These are phyloP conservation scores for Collybiopsis luxurians DNA, from an alignment of 768 basidiomycete genomes.

Conservation along the genomic window DNA sequence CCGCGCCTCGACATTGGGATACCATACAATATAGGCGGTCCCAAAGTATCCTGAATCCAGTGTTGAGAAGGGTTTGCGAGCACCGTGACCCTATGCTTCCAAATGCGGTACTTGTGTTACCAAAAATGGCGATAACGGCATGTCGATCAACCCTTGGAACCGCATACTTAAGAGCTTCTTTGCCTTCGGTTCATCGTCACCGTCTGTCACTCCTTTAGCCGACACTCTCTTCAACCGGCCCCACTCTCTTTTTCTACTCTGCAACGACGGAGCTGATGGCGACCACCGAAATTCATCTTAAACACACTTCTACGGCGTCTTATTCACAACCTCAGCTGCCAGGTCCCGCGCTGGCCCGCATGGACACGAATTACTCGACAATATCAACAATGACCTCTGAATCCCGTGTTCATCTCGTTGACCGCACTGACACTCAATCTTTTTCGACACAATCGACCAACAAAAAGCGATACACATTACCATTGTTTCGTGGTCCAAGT, in stretches of 20 bases:
- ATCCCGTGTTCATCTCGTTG: neutral
- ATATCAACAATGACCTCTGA: neutral
- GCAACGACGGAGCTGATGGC: neutral
- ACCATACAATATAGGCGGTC: no score
- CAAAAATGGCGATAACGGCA: no score
- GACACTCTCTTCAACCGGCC: neutral
- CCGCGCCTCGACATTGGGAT: no score
- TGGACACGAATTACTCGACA: conserved; percentile 6
- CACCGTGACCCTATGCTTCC: no score
- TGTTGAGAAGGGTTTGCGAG: no score
- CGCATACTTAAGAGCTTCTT: neutral
- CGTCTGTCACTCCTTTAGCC: conserved; percentile 2
- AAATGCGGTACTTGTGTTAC: no score
- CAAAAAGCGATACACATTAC: conserved; percentile 6
- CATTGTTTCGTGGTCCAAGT: neutral
- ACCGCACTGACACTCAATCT: neutral
- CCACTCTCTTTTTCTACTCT: neutral
- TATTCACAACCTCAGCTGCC: conserved; percentile 4
- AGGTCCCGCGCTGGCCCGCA: conserved; percentile 8
- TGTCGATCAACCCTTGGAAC: neutral
- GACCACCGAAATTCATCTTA: neutral
- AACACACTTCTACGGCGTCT: conserved; percentile 1
- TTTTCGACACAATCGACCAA: neutral
- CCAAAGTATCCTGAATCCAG: no score
- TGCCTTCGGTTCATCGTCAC: neutral